A percentile compares a stretch with the other conserved stretches of the same genome.
These are phyloP conservation scores for Aspergillus coremiiformis DNA, from an alignment of 495 filamentous ascomycete species.

Conservation along the genomic window DNA sequence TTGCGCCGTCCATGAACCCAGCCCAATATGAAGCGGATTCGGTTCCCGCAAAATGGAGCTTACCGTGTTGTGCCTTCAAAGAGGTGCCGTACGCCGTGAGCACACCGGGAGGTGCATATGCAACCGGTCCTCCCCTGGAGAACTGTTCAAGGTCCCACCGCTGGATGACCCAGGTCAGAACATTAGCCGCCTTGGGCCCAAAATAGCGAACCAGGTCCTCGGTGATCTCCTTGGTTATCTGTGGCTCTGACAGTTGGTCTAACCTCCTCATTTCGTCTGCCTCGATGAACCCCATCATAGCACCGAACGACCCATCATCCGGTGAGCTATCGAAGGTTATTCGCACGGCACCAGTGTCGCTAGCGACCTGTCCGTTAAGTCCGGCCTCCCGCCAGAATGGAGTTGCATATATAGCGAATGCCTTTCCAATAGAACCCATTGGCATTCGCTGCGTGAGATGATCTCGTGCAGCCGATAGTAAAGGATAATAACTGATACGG, in stretches of 20 bases:
- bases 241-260: neutral
- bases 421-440: constrained; percentile 20
- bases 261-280: neutral
- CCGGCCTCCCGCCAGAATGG: neutral
- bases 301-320: neutral
- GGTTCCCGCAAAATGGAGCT: neutral
- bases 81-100: neutral
- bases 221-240: neutral
- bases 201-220: neutral
- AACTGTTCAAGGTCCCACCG: neutral
- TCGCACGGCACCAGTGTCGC: neutral
- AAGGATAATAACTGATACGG: constrained; percentile 11
- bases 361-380: neutral
- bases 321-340: neutral
- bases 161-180: neutral
- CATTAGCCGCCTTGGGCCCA: neutral
- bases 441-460: constrained; percentile 19
- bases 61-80: neutral
- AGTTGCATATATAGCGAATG: neutral
- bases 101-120: neutral
- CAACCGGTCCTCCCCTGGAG: neutral
- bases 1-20: neutral
- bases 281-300: neutral
- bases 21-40: neutral
- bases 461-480: constrained; percentile 12